A percentile compares a stretch with the other conserved stretches of the same genome.
Evolutionary conservation across 2,329 filamentous ascomycete species (phyloP).

Genomic region (Bisporella sp.): DNA sequence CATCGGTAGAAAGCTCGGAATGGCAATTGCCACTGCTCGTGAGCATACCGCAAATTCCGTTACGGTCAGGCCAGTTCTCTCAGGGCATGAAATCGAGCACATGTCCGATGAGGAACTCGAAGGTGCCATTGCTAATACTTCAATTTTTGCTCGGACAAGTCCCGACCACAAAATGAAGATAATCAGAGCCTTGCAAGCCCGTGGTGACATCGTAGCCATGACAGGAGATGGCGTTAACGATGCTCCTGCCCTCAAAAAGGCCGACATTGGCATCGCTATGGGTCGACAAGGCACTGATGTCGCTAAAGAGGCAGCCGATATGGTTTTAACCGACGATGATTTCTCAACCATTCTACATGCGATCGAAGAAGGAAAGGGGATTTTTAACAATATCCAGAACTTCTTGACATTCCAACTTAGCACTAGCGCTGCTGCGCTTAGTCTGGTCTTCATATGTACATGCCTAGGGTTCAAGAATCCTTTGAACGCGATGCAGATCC

Average conservation of each 20-base stretch:
- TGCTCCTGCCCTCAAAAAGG: constrained; percentile 91
- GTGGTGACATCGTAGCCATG: constrained; percentile 97
- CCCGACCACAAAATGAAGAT: constrained; percentile 99
- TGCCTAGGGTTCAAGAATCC: constrained; percentile 91
- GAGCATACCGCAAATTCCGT: constrained; percentile 47
- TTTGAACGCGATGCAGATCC: constrained; percentile 97
- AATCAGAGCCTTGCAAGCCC: constrained; percentile 79
- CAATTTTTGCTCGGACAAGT: constrained; percentile 92
- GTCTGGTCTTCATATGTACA: constrained; percentile 86
- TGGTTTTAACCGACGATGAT: constrained; percentile 86
- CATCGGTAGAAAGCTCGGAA: constrained; percentile 91
- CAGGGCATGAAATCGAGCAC: constrained; percentile 84
- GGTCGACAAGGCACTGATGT: constrained; percentile 92
- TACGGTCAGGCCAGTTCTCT: constrained; percentile 65
- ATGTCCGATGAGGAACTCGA: constrained; percentile 84
- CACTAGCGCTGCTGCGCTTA: constrained; percentile 89
- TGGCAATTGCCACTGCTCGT: constrained; percentile 61
- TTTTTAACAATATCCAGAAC: constrained; percentile 99
- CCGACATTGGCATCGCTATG: constrained; percentile 98
- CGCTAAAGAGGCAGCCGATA: constrained; percentile 91
- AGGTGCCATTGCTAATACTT: constrained; percentile 78
- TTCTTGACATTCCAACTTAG: constrained; percentile 98
- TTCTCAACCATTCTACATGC: constrained; percentile 88
- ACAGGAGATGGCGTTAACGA: constrained; percentile 98
- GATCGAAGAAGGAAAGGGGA: constrained; percentile 98